Evolutionary conservation across 2,329 filamentous ascomycete genomes (phyloP).

Genomic region (Bertia moriformis): DNA sequence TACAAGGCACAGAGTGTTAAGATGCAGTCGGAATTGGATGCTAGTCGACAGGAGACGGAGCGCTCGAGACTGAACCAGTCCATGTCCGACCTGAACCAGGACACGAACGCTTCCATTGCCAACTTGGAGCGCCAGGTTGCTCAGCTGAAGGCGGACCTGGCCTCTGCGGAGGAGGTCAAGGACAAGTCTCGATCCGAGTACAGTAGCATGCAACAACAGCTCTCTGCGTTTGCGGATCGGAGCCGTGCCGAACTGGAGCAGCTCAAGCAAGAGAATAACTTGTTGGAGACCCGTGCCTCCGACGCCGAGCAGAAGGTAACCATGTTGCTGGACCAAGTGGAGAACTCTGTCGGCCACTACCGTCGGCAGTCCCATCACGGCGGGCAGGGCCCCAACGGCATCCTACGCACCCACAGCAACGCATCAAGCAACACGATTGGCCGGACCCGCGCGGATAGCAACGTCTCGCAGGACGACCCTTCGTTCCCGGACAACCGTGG

Average conservation of each 20-base stretch:
- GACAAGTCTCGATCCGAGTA: conserved; percentile 44
- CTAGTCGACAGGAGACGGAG: conserved; percentile 20
- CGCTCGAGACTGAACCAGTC: conserved; percentile 67
- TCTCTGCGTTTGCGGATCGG: conserved; percentile 23
- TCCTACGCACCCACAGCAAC: conserved; percentile 20
- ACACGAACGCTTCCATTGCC: conserved; percentile 49
- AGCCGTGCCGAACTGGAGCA: conserved; percentile 61
- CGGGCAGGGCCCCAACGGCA: conserved; percentile 36
- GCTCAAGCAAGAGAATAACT: conserved; percentile 66
- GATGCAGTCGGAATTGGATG: conserved; percentile 67
- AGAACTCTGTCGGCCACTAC: conserved; percentile 86
- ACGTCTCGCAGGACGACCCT: not conserved
- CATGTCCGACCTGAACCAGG: conserved; percentile 52
- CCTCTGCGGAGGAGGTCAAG: conserved; percentile 51
- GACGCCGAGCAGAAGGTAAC: conserved; percentile 91
- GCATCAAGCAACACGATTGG: conserved; percentile 17
- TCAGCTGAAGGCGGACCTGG: conserved; percentile 55
- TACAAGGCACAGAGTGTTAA: conserved; percentile 78
- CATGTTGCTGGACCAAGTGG: conserved; percentile 84
- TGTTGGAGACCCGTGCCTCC: conserved; percentile 68
- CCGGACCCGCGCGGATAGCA: conserved; percentile 1
- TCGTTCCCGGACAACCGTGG: conserved; percentile 29
- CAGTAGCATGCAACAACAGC: conserved; percentile 36
- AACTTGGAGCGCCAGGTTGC: conserved; percentile 60
- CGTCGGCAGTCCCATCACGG: conserved; percentile 58